These are phyloP conservation scores for Gnomoniopsis smithogilvyi DNA, from an alignment of 2,329 filamentous ascomycete genomes.

Conservation along the genomic window DNA sequence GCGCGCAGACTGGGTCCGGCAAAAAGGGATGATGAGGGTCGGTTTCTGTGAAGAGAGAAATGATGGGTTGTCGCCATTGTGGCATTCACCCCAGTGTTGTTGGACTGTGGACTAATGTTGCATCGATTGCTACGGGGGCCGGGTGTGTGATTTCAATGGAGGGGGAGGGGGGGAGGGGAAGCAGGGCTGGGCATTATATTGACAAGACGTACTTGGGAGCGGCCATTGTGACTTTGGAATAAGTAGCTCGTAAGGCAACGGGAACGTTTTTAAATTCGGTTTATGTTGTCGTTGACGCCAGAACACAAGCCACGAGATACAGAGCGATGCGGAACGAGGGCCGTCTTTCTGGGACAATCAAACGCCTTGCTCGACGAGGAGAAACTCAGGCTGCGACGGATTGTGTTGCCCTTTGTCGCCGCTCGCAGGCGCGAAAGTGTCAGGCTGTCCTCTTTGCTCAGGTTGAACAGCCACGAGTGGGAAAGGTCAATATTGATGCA, in stretches of 20 bases:
- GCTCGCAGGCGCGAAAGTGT: background rate
- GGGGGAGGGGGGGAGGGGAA: background rate
- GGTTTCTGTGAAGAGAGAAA: background rate
- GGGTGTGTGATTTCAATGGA: background rate
- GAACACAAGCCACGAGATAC: background rate
- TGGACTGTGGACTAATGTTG: background rate
- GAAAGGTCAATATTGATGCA: background rate
- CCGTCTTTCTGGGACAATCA: background rate
- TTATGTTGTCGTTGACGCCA: background rate
- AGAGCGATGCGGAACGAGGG: background rate
- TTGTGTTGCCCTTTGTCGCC: background rate
- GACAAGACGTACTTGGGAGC: slow-evolving; percentile 8
- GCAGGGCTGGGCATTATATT: too few relatives aligned
- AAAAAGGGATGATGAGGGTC: background rate
- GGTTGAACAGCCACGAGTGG: background rate
- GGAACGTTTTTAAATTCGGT: background rate
- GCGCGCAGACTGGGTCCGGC: too few relatives aligned
- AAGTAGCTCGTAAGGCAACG: background rate
- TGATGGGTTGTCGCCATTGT: background rate
- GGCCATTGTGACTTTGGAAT: slow-evolving; percentile 5
- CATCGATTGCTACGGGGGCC: background rate
- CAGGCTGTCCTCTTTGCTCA: background rate
- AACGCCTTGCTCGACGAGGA: background rate
- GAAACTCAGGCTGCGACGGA: background rate
- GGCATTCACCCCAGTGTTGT: background rate